These are phyloP conservation scores for Yarrowia galli DNA, from an alignment of 1,139 yeast species.

Conservation along the genomic window DNA sequence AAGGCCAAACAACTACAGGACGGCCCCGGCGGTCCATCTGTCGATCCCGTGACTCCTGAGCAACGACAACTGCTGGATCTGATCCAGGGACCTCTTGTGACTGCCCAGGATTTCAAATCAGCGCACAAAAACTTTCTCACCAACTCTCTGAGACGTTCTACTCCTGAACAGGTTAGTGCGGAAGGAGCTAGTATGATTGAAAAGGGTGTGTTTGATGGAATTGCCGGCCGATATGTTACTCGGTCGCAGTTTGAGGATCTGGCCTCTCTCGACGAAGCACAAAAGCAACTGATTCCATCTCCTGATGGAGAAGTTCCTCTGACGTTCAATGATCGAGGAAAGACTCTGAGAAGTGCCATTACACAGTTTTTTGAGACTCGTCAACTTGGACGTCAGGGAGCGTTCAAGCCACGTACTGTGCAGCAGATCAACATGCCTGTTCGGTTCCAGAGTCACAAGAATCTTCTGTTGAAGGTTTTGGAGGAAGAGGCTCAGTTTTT, in stretches of 20 bases:
- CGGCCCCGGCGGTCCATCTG: no score
- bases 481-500: neutral
- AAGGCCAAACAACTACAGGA: neutral
- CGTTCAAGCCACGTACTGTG: neutral
- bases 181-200: neutral
- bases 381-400: neutral
- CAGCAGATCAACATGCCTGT: slow-evolving; percentile 5
- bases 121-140: neutral
- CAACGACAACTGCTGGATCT: slow-evolving; percentile 13
- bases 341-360: neutral
- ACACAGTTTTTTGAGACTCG: neutral
- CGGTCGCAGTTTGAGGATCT: neutral
- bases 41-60: neutral
- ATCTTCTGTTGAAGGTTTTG: neutral
- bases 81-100: slow-evolving; percentile 16
- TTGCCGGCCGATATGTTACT: neutral
- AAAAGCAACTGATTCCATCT: neutral
- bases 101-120: neutral
- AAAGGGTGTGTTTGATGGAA: neutral
- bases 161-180: neutral
- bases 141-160: neutral
- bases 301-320: neutral
- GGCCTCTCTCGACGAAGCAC: neutral
- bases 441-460: neutral
- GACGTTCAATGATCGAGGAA: neutral